Evolutionary conservation across 768 basidiomycete genomes (phyloP), one percentile per base, ranked within the genome.

Genomic region (Cystofilobasidium bisporidii): DNA sequence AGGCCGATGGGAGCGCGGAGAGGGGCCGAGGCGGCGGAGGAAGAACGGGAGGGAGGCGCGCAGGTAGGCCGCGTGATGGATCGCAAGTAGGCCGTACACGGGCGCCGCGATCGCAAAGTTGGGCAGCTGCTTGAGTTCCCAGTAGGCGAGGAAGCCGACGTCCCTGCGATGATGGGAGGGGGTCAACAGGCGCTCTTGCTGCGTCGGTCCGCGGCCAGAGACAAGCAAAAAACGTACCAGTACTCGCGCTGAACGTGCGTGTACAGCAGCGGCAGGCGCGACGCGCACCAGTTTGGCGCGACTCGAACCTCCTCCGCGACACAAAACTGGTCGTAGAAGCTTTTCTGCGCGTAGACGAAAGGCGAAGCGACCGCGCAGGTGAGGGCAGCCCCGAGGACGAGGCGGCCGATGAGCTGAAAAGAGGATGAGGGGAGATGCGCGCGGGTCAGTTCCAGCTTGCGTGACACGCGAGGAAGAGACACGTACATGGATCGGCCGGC

Each of bases 101-200:
- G 94, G 94, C 0, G 83, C 73, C 20, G 87, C 84, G 65, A 98
- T 80, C 69, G 90, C 71, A 74, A 97, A 88, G 77, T 97, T 96
- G 56, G 96, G 96, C 2, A 91, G 72, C 76, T 99, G 93, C 36
- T 82, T 78, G 28, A 79, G 69, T 0, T 86, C 86, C 90, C 90
- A 99, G 77, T 98, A 98, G 3, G 81, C 83, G 69, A 99, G 76
- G 71, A 93, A 83, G 20, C 93, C 91, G 67, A 82, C 79, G 74
- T 87, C 81, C 96, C 79, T 80, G 67, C 18, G 24, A 26, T 24
- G 17, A 18, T 43, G 33, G 48, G 41, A 36, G 22, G 6, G 0
- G 18, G n/a, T 9, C 47, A 24, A 3, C 3, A 57, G 28, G 14
- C 17, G 36, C 14, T 48, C 5, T 20, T 26, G 45, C 26, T 20